phyloP scores from a whole-genome alignment of 73 alveolate species.

The Tetrahymena malaccensis region DNA sequence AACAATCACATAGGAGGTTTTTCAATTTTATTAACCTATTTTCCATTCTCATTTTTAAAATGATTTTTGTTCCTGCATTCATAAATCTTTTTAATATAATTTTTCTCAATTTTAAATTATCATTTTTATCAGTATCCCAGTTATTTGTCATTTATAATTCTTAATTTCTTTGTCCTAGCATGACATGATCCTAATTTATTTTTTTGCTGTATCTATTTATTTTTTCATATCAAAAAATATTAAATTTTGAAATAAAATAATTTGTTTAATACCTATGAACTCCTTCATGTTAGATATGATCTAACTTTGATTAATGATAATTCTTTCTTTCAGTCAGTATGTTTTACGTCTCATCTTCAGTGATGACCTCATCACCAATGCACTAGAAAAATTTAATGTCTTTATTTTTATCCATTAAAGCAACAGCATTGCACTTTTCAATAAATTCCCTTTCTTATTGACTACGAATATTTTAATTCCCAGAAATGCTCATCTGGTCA shows the following conservation, averaged over 20 bases:
- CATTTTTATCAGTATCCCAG: constrained; percentile 41
- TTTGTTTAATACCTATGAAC: not conserved
- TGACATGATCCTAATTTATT: constrained; percentile 13
- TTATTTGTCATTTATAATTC: not conserved
- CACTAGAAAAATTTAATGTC: constrained; percentile 40
- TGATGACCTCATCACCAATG: constrained; percentile 28
- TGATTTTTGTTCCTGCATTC: constrained; percentile 25
- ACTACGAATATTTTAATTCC: not conserved
- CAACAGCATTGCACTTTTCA: constrained; percentile 19
- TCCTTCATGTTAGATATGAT: constrained; percentile 10
- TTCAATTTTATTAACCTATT: constrained; percentile 23
- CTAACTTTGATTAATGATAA: not conserved
- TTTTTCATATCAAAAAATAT: not conserved
- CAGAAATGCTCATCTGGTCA: not conserved
- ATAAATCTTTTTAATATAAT: constrained; percentile 26
- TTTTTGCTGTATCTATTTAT: constrained; percentile 1
- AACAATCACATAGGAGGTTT: constrained; percentile 5
- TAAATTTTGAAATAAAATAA: not conserved
- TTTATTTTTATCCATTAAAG: constrained; percentile 30
- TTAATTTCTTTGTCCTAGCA: constrained; percentile 6
- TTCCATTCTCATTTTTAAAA: constrained; percentile 25
- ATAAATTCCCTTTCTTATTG: constrained; percentile 16
- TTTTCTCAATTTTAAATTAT: constrained; percentile 17
- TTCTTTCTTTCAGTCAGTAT: constrained; percentile 11
- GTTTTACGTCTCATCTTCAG: not conserved